These are phyloP conservation scores for Cercophora samala DNA, from an alignment of 495 filamentous ascomycete genomes.

Conservation along the genomic window DNA sequence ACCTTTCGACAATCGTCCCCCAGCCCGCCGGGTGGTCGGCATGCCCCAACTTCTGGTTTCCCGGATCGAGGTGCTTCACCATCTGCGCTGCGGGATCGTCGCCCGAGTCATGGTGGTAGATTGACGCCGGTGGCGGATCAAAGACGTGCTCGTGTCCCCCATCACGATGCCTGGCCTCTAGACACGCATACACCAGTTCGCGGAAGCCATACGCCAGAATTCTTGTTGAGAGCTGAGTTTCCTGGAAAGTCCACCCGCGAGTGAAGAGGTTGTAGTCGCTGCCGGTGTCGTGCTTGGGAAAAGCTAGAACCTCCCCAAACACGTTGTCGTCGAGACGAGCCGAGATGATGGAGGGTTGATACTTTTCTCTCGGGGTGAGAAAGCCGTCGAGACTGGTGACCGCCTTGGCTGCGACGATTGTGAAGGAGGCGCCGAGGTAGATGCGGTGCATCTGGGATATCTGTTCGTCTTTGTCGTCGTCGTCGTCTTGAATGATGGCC, in stretches of 20 bases:
- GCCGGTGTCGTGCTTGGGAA: background rate
- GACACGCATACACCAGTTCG: background rate
- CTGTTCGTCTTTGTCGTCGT: slow-evolving; percentile 2
- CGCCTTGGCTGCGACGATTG: background rate
- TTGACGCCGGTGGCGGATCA: background rate
- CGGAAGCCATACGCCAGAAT: background rate
- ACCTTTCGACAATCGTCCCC: background rate
- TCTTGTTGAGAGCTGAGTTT: background rate
- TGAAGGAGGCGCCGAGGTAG: slow-evolving; percentile 6
- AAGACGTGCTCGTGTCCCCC: background rate
- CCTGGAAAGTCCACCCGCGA: background rate
- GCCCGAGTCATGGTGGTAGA: background rate
- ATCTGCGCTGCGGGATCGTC: background rate
- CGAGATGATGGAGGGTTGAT: background rate
- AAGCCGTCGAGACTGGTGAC: slow-evolving; percentile 1
- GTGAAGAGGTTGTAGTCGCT: slow-evolving; percentile 1
- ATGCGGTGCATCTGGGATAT: slow-evolving; percentile 7
- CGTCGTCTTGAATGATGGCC: slow-evolving; percentile 29
- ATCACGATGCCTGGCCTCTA: background rate
- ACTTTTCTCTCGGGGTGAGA: background rate
- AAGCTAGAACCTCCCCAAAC: background rate
- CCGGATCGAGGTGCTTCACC: background rate
- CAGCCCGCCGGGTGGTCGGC: background rate
- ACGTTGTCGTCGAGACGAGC: background rate
- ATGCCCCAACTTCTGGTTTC: background rate